A percentile compares a stretch with the other conserved stretches of the same genome.
Evolutionary conservation across 345 rosid genomes (phyloP).

Genomic region (Syzygium oleosum): DNA sequence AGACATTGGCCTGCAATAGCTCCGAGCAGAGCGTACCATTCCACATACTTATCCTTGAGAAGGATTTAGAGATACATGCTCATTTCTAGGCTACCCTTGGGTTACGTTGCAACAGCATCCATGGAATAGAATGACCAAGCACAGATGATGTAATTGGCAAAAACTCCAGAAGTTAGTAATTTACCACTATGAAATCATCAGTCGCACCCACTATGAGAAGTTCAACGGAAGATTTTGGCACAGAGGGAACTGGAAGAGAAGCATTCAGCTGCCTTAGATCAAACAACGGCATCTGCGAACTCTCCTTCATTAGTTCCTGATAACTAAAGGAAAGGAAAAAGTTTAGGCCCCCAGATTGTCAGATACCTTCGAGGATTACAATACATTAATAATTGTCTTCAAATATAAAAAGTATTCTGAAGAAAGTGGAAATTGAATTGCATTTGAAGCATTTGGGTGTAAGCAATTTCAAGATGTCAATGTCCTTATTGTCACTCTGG

Average conservation of each 20-base stretch:
- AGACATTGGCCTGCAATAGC: background rate
- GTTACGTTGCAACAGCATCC: background rate
- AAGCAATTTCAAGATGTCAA: background rate
- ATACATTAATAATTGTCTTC: background rate
- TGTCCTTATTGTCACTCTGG: background rate
- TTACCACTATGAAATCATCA: conserved; percentile 85
- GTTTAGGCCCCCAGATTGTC: background rate
- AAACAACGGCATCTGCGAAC: conserved; percentile 69
- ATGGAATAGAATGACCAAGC: background rate
- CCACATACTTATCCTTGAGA: background rate
- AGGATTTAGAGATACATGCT: background rate
- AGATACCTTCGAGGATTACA: background rate
- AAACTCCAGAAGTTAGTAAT: background rate
- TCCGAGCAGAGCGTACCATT: background rate
- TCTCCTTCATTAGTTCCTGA: conserved; percentile 69
- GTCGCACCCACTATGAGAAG: conserved; percentile 70
- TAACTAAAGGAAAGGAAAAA: conserved; percentile 36
- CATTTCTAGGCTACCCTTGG: background rate
- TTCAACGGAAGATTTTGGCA: conserved; percentile 30
- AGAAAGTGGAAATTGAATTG: background rate
- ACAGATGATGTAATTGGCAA: background rate
- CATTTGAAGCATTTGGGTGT: background rate
- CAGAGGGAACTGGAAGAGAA: conserved; percentile 75
- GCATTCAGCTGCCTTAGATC: conserved; percentile 81
- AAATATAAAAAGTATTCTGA: background rate